phyloP scores from a whole-genome alignment of 1,284 basidiomycete genomes.

The Puccinia polysora region DNA sequence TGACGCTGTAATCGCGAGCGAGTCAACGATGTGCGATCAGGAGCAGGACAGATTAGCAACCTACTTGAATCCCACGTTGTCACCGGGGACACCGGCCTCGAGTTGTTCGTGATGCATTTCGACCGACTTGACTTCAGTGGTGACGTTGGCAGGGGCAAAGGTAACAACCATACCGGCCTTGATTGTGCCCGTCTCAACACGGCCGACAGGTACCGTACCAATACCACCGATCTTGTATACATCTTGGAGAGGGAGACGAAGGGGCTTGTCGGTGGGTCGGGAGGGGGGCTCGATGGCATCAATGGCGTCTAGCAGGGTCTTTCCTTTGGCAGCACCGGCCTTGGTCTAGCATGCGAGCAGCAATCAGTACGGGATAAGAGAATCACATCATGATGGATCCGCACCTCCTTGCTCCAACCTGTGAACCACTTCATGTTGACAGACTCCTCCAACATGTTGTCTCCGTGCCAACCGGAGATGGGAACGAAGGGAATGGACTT shows the following conservation, averaged over 20 bases:
- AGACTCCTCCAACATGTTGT: slow-evolving; percentile 99
- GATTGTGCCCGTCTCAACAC: slow-evolving; percentile 99
- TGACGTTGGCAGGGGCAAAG: slow-evolving; percentile 95
- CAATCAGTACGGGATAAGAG: slow-evolving; percentile 45
- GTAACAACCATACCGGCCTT: slow-evolving; percentile 96
- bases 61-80: slow-evolving; percentile 97
- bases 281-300: slow-evolving; percentile 97
- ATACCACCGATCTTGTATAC: slow-evolving; percentile 99
- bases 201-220: slow-evolving; percentile 98
- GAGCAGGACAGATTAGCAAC: slow-evolving; percentile 50
- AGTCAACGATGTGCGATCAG: not conserved
- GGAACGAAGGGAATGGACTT: slow-evolving; percentile 97
- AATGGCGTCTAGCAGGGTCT: slow-evolving; percentile 99
- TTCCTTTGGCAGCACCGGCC: slow-evolving; percentile 85
- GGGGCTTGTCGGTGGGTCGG: slow-evolving; percentile 97
- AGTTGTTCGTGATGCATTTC: slow-evolving; percentile 99
- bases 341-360: slow-evolving; percentile 64
- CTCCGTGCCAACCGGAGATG: slow-evolving; percentile 99
- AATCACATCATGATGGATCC: not conserved
- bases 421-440: slow-evolving; percentile 99
- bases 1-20: slow-evolving; percentile 55
- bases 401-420: slow-evolving; percentile 78
- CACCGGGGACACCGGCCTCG: slow-evolving; percentile 87
- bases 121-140: slow-evolving; percentile 99
- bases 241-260: slow-evolving; percentile 99